Percentiles rank a stretch among this genome's conserved stretches.
Evolutionary conservation across 257 asterid genomes (phyloP).

Genomic region (Solanum ossicruentum): DNA sequence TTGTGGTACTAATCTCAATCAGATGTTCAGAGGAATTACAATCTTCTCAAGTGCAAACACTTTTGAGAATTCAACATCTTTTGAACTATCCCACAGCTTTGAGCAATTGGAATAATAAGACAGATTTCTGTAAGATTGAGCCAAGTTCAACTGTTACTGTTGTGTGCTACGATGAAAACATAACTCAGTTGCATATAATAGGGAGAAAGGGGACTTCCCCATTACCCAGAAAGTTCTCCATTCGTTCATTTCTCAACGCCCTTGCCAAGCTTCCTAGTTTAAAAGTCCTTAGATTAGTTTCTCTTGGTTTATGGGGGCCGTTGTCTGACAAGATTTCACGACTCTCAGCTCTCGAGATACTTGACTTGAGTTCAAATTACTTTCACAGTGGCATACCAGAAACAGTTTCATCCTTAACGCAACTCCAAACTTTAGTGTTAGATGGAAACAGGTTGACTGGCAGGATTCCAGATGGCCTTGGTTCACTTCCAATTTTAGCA

Average conservation of each 20-base stretch:
- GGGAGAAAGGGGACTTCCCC: slow-evolving; percentile 25
- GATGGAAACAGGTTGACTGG: slow-evolving; percentile 63
- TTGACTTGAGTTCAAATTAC: slow-evolving; percentile 74
- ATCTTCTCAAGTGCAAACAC: slow-evolving; percentile 38
- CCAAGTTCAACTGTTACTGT: slow-evolving; percentile 42
- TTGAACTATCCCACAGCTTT: slow-evolving; percentile 38
- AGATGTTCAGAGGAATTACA: slow-evolving; percentile 31
- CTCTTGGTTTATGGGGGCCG: slow-evolving; percentile 77
- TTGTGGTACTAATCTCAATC: slow-evolving; percentile 20
- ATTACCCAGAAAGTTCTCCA: slow-evolving; percentile 52
- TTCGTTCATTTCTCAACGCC: slow-evolving; percentile 43
- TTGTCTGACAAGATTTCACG: slow-evolving; percentile 38
- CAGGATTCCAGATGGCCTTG: slow-evolving; percentile 33
- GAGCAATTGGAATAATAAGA: slow-evolving; percentile 25
- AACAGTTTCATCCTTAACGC: slow-evolving; percentile 25
- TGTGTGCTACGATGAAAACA: slow-evolving; percentile 56
- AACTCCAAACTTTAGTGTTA: slow-evolving; percentile 56
- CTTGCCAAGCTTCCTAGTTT: slow-evolving; percentile 43
- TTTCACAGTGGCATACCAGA: slow-evolving; percentile 40
- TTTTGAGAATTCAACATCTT: slow-evolving; percentile 35
- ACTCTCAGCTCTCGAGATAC: slow-evolving; percentile 56
- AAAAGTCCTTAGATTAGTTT: slow-evolving; percentile 72
- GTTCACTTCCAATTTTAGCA: slow-evolving; percentile 43
- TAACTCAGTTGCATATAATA: slow-evolving; percentile 74
- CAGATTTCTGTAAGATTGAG: slow-evolving; percentile 55